Base-by-base conservation (phyloP, 208 protist genomes). In the Leishmania turanica region DNA sequence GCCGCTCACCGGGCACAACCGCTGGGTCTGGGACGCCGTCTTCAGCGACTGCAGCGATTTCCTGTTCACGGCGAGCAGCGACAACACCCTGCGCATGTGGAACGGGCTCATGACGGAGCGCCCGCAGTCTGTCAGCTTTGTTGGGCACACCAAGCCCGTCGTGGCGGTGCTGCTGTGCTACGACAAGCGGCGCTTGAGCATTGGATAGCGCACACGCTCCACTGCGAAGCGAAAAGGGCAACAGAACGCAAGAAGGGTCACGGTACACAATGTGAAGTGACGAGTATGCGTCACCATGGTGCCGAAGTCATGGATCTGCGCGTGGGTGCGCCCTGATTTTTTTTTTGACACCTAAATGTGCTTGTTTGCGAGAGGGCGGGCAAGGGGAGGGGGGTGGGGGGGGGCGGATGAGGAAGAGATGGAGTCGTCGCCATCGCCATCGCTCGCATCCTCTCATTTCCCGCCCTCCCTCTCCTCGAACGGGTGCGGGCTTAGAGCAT, bases 11-110 rank as follows among this genome's bases (percentile, higher is more conserved):
- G 92, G 90, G 19, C 94, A 97, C 80, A 84, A 86, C 54, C 92
- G 94, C 19, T 97, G 94, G 92, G 94, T 97, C 31, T 97, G 94
- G 92, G 94, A 96, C 78, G 88, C 92, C 77, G 94, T 89, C 15
- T 95, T 97, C 79, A 95, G 91, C 71, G 91, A 91, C 73, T 95
- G 91, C 83, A 83, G 91, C 56, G 80, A 84, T 31, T 94, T 87
- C 80, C 81, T 97, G 53, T 93, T 97, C 83, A 94, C 88, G 0
- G 92, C 86, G 8, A 97, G 94, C 85, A 97, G 94, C 70, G 94
- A 97, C 79, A 88, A 87, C 65, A 83, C 84, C 45, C 66, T 97
- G 75, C 91, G 92, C 19, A 94, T 95, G 88, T 97, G 94, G 92
- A 92, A 85, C 37, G 82, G 85, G 1, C 66, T 97, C 31, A 77